Evolutionary conservation across 2,329 filamentous ascomycete species (phyloP), one percentile per base, ranked within the genome.

Genomic region (Ceratocystis papillata): DNA sequence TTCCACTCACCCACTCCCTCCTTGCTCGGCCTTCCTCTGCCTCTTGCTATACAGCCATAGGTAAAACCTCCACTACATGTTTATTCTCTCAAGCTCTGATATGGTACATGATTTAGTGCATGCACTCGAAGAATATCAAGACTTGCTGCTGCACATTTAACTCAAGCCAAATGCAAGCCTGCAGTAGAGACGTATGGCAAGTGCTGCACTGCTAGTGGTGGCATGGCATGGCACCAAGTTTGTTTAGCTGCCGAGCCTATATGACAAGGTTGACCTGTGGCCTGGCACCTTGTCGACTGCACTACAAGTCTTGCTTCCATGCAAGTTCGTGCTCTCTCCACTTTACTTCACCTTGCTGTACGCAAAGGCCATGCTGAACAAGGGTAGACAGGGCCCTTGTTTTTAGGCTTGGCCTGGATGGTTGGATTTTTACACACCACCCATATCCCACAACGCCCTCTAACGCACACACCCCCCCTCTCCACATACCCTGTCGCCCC

Each of bases 311-410:
- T 53, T 53, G 48, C 48, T 53, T 25, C 48, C 48, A 53, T 53
- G 48, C 48, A 53, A 53, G 48, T 53, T 53, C 48, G 48, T 53
- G 53, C 53, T 33, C 22, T 57, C 25, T 37, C 53, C 53, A 30
- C 53, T 33, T 30, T 25, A 30, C 53, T 37, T 33, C 53, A 33
- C 53, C 53, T 33, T 17, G 53, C 53, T 33, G 25, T 30, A 33
- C 53, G 53, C 53, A 59, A 17, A 59, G 53, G 53, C 53, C 53
- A 59, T 59, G 53, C 17, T 59, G 53, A 33, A 33, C 53, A 33
- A 59, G 53, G 53, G 28, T 59, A 33, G 53, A 30, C 28, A 59
- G 53, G 53, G 53, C 53, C 53, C 53, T 33, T 59, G 25, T 59
- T n/a, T 59, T 59, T 33, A 59, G 53, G 53, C 53, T 37, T 30